Base-by-base conservation (phyloP, 805 yeast genomes). In the Saccharomycopsis synnaedendra region DNA sequence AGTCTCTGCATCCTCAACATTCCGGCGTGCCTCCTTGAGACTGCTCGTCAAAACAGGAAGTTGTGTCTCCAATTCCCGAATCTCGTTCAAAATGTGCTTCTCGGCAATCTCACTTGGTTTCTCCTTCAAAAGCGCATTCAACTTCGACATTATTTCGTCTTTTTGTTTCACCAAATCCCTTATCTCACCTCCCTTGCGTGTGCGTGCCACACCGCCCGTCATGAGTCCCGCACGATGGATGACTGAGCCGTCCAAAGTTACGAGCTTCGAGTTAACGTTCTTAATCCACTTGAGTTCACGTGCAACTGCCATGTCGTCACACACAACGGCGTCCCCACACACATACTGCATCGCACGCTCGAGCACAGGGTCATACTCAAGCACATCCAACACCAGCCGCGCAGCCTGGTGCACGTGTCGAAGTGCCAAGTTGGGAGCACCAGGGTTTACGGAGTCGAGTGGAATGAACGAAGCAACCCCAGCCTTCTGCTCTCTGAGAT, bases 381-480 rank as follows among this genome's bases (percentile, higher is more conserved):
- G 73, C 29, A 85, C 74, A 62, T 93, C 97, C 19, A 78, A 60
- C 0, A 76, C 70, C n/a, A 95, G 86, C 45, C 80, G 71, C 2
- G 81, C 84, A 7, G 65, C 64, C 5, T 66, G 67, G 43, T 73
- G 71, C 29, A 79, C 55, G 33, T 74, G 68, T 55, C 94, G 68
- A 32, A 83, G 63, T 43, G 71, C 67, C 29, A 75, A 67, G 45
- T 75, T 73, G 43, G 80, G 69, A 4, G 80, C 68, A 35, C 66
- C 71, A 1, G 78, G 76, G 5, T 70, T 74, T 33, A 93, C 80
- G 1, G 88, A 72, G 57, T 88, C 93, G 45, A 93, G 65, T 0
- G 98, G 97, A 50, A 93, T 82, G 57, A 93, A 89, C 1, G 94
- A 78, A 1, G 93, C 88, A 5, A 75, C 72, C 42, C 97, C 97